Evolutionary conservation across 2,329 filamentous ascomycete genomes (phyloP).

Genomic region (Penicillium freii): DNA sequence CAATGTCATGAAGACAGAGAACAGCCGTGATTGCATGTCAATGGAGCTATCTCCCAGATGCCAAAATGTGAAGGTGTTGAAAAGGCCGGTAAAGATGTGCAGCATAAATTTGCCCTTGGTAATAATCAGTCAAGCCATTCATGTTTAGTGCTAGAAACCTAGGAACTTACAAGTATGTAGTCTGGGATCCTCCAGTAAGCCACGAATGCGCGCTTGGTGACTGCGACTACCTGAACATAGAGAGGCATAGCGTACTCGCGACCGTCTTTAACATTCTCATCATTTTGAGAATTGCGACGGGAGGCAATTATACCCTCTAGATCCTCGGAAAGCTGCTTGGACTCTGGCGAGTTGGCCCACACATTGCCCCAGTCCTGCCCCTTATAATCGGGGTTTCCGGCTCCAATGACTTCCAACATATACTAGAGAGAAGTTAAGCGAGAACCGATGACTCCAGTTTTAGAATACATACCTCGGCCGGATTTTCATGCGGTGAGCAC

Average conservation of each 20-base stretch:
- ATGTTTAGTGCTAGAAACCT: neutral
- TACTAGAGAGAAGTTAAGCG: constrained; percentile 53
- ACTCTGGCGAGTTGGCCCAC: constrained; percentile 57
- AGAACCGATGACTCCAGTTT: neutral
- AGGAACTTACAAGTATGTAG: constrained; percentile 48
- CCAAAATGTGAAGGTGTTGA: constrained; percentile 71
- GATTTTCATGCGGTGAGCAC: constrained; percentile 64
- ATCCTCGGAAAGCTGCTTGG: constrained; percentile 48
- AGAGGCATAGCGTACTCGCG: constrained; percentile 64
- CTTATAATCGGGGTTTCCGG: constrained; percentile 59
- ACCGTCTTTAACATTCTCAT: constrained; percentile 49
- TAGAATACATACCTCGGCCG: constrained; percentile 55
- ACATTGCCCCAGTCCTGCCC: constrained; percentile 63
- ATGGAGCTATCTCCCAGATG: constrained; percentile 56
- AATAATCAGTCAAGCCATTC: neutral
- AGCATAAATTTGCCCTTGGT: constrained; percentile 59
- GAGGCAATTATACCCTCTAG: constrained; percentile 54
- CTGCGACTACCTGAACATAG: constrained; percentile 52
- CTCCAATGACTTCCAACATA: constrained; percentile 74
- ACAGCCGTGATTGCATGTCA: constrained; percentile 69
- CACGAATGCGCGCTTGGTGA: constrained; percentile 59
- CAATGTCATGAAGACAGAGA: constrained; percentile 73
- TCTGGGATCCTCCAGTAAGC: constrained; percentile 65
- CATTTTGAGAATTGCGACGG: constrained; percentile 42
- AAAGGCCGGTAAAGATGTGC: constrained; percentile 62